These are phyloP conservation scores for Blechomonas ayalai DNA, from an alignment of 208 protist species.

Conservation along the genomic window DNA sequence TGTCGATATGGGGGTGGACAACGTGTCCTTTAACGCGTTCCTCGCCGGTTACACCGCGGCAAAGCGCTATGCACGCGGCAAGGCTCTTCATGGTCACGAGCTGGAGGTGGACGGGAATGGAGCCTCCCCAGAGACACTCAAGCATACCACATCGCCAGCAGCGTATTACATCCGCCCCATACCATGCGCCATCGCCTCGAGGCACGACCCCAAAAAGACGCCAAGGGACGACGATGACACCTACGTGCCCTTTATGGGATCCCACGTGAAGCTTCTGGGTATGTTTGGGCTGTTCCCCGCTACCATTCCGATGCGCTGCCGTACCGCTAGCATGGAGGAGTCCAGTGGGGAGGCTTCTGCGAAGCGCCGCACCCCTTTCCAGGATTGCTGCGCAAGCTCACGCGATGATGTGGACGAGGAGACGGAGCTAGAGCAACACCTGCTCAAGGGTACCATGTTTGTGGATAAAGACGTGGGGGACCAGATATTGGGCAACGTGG, in stretches of 20 bases:
- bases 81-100: constrained; percentile 28
- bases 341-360: background rate
- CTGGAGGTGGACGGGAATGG: background rate
- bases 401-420: constrained; percentile 19
- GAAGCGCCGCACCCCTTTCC: constrained; percentile 6
- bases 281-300: constrained; percentile 69
- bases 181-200: constrained; percentile 64
- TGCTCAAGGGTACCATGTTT: constrained; percentile 78
- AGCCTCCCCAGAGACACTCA: background rate
- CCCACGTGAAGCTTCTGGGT: constrained; percentile 66
- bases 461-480: constrained; percentile 78
- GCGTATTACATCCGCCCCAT: constrained; percentile 66
- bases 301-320: constrained; percentile 25
- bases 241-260: constrained; percentile 48
- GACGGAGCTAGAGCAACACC: constrained; percentile 34
- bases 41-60: constrained; percentile 44
- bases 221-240: constrained; percentile 24
- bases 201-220: constrained; percentile 36
- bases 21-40: constrained; percentile 28
- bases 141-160: constrained; percentile 40
- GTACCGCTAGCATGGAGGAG: background rate
- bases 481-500: constrained; percentile 73
- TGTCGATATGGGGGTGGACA: constrained; percentile 5
- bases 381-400: constrained; percentile 29
- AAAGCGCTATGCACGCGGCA: constrained; percentile 40